A percentile compares a stretch with the other conserved stretches of the same genome.
These are phyloP conservation scores for bread wheat (Triticum aestivum) DNA, from an alignment of 176 grass and related monocot species.

Conservation along the genomic window IWGSC_CS_RefSeq_v2.1 NC_057801.1:465922684-465923183, in stretches of 20 bases:
- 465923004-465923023: constrained; percentile 40
- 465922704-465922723: neutral
- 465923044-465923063: constrained; percentile 29
- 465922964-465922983: neutral
- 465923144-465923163: neutral
- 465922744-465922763: neutral
- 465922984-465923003: constrained; percentile 26
- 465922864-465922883: neutral
- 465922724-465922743: neutral
- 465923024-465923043: constrained; percentile 52
- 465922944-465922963: neutral
- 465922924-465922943: neutral
- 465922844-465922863: neutral
- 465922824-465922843: neutral
- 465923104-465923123: constrained; percentile 41
- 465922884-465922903: neutral
- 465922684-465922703: neutral
- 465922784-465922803: neutral
- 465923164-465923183: neutral
- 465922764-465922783: neutral
- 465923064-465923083: constrained; percentile 18
- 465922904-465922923: neutral
- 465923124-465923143: constrained; percentile 36
- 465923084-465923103: constrained; percentile 41
- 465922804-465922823: neutral